Evolutionary conservation across 176 grass and related monocot species (phyloP).

Genomic region (Ananas comosus): DNA sequence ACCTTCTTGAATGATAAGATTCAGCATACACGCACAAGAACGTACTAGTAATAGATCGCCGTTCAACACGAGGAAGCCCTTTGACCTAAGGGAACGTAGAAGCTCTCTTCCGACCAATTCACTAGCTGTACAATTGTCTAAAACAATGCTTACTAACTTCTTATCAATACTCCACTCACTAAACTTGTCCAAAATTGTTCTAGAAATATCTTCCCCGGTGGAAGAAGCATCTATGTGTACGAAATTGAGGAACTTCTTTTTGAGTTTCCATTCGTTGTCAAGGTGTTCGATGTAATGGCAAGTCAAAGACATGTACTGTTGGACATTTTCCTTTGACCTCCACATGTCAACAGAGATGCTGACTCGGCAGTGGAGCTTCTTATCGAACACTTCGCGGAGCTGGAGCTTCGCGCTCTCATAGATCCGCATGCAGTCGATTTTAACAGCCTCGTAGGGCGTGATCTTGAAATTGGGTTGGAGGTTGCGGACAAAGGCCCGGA

Average conservation of each 20-base stretch:
- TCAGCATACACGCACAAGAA: constrained; percentile 17
- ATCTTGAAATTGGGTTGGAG: constrained; percentile 25
- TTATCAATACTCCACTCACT: constrained; percentile 20
- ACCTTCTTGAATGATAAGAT: constrained; percentile 17
- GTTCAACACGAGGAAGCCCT: constrained; percentile 16
- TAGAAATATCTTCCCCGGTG: neutral
- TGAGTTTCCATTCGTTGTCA: constrained; percentile 19
- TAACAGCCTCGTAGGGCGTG: constrained; percentile 2
- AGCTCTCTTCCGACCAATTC: constrained; percentile 15
- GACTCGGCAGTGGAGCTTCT: constrained; percentile 2
- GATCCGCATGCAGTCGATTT: constrained; percentile 12
- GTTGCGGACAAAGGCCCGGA: constrained; percentile 12
- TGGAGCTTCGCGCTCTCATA: constrained; percentile 16
- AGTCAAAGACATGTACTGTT: constrained; percentile 18
- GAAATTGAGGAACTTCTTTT: constrained; percentile 25
- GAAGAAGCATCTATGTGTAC: neutral
- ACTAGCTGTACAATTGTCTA: constrained; percentile 10
- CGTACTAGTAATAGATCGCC: constrained; percentile 13
- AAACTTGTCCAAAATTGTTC: constrained; percentile 12
- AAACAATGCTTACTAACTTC: constrained; percentile 3
- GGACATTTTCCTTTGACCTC: neutral
- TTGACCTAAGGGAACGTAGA: neutral
- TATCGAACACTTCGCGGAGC: constrained; percentile 2
- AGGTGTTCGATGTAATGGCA: constrained; percentile 22
- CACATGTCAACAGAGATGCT: constrained; percentile 17